Conservation (phyloP, 441 rosid species). For the Adansonia rubrostipa region DNA sequence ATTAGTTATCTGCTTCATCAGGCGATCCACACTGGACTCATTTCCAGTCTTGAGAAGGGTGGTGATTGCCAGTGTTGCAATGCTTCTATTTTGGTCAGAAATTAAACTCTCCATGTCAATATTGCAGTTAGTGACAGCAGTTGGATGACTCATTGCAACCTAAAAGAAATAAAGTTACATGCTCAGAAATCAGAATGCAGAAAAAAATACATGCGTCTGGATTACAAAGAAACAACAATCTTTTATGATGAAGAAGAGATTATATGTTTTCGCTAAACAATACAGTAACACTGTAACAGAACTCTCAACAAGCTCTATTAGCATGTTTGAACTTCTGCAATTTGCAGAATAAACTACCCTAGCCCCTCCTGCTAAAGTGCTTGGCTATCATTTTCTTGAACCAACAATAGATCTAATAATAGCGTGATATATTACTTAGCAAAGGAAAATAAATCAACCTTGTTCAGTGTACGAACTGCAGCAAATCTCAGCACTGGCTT, state of each 20-base stretch:
- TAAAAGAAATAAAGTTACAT: conserved; percentile 37
- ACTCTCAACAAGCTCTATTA: conserved; percentile 8
- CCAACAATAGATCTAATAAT: conserved; percentile 1
- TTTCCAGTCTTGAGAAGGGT: conserved; percentile 95
- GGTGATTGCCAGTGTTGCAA: conserved; percentile 96
- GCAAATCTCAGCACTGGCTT: conserved; percentile 98
- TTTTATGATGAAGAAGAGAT: not conserved
- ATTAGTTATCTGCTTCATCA: conserved; percentile 97
- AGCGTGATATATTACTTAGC: conserved; percentile 1
- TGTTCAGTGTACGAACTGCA: conserved; percentile 95
- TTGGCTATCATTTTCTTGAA: conserved; percentile 4
- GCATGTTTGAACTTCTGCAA: not conserved
- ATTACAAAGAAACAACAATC: conserved; percentile 9
- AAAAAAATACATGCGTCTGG: not conserved
- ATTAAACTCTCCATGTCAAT: conserved; percentile 99
- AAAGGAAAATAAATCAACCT: conserved; percentile 50
- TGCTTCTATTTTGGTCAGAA: conserved; percentile 96
- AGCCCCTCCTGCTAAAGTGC: not conserved
- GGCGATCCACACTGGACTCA: conserved; percentile 92
- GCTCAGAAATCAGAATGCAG: conserved; percentile 34
- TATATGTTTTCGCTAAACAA: not conserved
- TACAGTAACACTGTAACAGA: not conserved
- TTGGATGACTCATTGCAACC: conserved; percentile 99
- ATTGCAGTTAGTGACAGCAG: conserved; percentile 97
- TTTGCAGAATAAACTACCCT: not conserved